Conservation (phyloP, 805 yeast genomes). For the Brettanomyces anomalus region DNA sequence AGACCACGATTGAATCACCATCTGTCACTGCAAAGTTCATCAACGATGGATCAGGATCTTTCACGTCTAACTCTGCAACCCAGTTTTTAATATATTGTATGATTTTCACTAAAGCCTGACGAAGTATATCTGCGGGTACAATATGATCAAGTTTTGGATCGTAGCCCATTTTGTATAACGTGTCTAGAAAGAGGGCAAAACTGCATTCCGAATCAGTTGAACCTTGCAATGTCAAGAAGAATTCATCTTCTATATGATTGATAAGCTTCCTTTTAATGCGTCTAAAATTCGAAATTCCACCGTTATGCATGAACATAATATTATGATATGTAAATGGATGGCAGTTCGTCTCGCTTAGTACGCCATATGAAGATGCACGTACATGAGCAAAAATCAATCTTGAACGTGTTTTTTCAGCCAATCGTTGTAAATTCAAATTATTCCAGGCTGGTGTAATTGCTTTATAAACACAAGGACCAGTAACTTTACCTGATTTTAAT, state of each 20-base stretch:
- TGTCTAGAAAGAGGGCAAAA: conserved; percentile 79
- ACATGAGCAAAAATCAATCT: conserved; percentile 89
- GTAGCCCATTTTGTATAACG: conserved; percentile 63
- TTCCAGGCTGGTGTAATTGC: conserved; percentile 99
- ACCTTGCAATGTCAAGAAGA: conserved; percentile 77
- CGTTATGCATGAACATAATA: conserved; percentile 96
- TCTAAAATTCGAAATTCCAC: conserved; percentile 70
- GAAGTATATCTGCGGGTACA: conserved; percentile 40
- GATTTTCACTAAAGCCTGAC: conserved; percentile 64
- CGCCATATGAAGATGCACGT: conserved; percentile 93
- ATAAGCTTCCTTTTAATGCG: conserved; percentile 66
- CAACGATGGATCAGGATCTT: conserved; percentile 61
- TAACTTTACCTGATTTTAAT: conserved; percentile 6
- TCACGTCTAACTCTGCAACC: conserved; percentile 51
- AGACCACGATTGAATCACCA: conserved; percentile 76
- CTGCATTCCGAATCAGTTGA: conserved; percentile 95
- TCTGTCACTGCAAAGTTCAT: conserved; percentile 94
- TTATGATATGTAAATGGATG: conserved; percentile 89
- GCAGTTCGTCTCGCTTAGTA: conserved; percentile 88
- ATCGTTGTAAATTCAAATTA: conserved; percentile 76
- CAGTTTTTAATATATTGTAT: conserved; percentile 71
- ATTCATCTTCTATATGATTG: conserved; percentile 69
- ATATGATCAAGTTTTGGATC: conserved; percentile 40
- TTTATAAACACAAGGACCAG: conserved; percentile 79
- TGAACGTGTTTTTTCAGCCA: conserved; percentile 83